Conservation (phyloP, 2,329 filamentous ascomycete species). For the Juglanconis juglandina region DNA sequence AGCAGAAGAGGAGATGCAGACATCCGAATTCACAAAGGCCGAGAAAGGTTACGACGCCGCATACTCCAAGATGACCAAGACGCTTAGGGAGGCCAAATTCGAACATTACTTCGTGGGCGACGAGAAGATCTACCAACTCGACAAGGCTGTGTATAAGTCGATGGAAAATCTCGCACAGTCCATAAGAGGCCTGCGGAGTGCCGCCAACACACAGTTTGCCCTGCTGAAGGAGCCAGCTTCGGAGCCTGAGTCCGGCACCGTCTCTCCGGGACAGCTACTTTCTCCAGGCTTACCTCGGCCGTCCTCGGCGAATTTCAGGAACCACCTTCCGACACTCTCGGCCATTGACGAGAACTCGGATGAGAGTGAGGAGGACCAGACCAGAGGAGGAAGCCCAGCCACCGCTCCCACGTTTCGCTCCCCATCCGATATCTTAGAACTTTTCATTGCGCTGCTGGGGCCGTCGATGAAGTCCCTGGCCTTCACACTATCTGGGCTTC, state of each 20-base stretch:
- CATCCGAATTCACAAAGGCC: slow-evolving; percentile 60
- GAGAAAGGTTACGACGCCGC: slow-evolving; percentile 62
- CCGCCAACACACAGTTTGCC: slow-evolving; percentile 83
- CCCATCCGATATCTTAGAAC: slow-evolving; percentile 81
- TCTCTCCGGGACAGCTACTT: slow-evolving; percentile 29
- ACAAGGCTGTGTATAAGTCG: slow-evolving; percentile 76
- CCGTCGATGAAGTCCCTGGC: slow-evolving; percentile 96
- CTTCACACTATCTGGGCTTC: slow-evolving; percentile 82
- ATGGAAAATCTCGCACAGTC: slow-evolving; percentile 83
- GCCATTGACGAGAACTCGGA: slow-evolving; percentile 62
- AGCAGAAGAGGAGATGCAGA: slow-evolving; percentile 71
- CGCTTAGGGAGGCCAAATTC: slow-evolving; percentile 79
- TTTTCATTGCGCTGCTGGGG: slow-evolving; percentile 84
- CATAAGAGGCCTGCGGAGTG: slow-evolving; percentile 84
- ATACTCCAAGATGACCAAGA: slow-evolving; percentile 69
- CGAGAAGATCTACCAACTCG: slow-evolving; percentile 74
- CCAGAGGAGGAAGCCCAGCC: slow-evolving; percentile 14
- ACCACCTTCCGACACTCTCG: slow-evolving; percentile 44
- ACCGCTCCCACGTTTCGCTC: slow-evolving; percentile 45
- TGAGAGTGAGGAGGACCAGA: slow-evolving; percentile 49
- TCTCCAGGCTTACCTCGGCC: slow-evolving; percentile 29
- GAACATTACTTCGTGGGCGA: slow-evolving; percentile 82
- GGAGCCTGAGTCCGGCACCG: slow-evolving; percentile 27
- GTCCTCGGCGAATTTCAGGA: slow-evolving; percentile 34
- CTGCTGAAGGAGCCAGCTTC: slow-evolving; percentile 64